A percentile compares a stretch with the other conserved stretches of the same genome.
Conservation (phyloP, 441 rosid species). For the Aleurites moluccanus region DNA sequence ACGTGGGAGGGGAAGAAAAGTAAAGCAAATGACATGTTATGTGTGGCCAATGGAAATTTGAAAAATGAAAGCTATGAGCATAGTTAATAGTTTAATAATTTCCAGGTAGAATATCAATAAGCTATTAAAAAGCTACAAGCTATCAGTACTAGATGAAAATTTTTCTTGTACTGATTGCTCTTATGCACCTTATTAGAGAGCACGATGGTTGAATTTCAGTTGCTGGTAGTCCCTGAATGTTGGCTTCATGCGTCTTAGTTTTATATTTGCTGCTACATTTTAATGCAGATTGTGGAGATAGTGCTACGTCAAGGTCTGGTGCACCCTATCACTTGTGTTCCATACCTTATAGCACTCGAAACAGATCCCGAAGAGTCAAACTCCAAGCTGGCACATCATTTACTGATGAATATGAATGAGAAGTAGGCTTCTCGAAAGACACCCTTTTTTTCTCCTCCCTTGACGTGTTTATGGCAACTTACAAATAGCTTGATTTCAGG, state of each 20-base stretch:
- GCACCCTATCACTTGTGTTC: constrained; percentile 99
- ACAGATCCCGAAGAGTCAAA: constrained; percentile 93
- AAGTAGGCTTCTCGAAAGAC: constrained; percentile 52
- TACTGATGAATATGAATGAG: constrained; percentile 99
- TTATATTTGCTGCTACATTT: constrained; percentile 17
- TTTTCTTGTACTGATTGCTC: constrained; percentile 1
- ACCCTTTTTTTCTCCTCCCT: background rate
- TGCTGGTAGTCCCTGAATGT: background rate
- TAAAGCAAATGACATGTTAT: background rate
- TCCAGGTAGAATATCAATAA: background rate
- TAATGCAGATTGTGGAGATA: constrained; percentile 90
- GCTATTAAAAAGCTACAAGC: too few species aligned
- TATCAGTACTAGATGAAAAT: background rate
- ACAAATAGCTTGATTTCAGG: constrained; percentile 48
- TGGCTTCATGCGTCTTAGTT: constrained; percentile 10
- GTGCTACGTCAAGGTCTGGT: constrained; percentile 99
- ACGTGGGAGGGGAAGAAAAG: background rate
- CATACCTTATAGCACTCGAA: constrained; percentile 97
- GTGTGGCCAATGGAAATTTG: background rate
- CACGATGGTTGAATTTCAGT: background rate
- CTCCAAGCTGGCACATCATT: constrained; percentile 95
- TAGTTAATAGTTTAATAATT: background rate
- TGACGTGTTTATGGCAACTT: constrained; percentile 24
- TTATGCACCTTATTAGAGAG: background rate
- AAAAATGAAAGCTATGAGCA: background rate